These are phyloP conservation scores for Shiraia sp. DNA, from an alignment of 2,329 filamentous ascomycete genomes.

Conservation along the genomic window DNA sequence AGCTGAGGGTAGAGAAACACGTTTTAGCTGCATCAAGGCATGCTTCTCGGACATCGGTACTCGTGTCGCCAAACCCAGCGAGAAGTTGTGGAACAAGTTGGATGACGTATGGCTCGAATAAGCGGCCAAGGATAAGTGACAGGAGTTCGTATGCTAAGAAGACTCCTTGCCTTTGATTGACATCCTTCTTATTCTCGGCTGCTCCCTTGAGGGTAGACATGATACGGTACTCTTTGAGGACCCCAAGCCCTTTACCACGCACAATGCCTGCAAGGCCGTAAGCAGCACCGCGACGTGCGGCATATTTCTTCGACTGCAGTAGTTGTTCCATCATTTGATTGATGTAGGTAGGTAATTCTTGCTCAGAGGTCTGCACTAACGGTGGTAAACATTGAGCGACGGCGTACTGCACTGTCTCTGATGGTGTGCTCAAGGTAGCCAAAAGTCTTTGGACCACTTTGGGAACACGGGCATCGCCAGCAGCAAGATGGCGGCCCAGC, in stretches of 20 bases:
- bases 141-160: slow-evolving; percentile 90
- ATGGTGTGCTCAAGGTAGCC: slow-evolving; percentile 87
- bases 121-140: slow-evolving; percentile 79
- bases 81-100: slow-evolving; percentile 92
- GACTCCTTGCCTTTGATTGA: slow-evolving; percentile 84
- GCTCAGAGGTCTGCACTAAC: slow-evolving; percentile 77
- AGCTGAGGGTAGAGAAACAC: slow-evolving; percentile 90
- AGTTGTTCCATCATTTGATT: slow-evolving; percentile 79
- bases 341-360: slow-evolving; percentile 79
- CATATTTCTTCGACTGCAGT: slow-evolving; percentile 87
- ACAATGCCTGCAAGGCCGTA: slow-evolving; percentile 93
- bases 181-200: slow-evolving; percentile 93
- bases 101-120: slow-evolving; percentile 96
- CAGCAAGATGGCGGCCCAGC: slow-evolving; percentile 80
- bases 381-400: slow-evolving; percentile 93
- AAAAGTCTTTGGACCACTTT: slow-evolving; percentile 86
- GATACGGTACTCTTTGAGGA: slow-evolving; percentile 83
- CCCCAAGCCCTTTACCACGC: slow-evolving; percentile 80
- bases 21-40: slow-evolving; percentile 92
- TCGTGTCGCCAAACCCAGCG: slow-evolving; percentile 84
- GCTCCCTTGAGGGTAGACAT: slow-evolving; percentile 79
- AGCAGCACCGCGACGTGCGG: slow-evolving; percentile 87
- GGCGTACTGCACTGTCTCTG: slow-evolving; percentile 94
- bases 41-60: slow-evolving; percentile 86
- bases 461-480: slow-evolving; percentile 85